Evolutionary conservation across 2,329 filamentous ascomycete genomes (phyloP).

Genomic region (Colletotrichum viniferum): DNA sequence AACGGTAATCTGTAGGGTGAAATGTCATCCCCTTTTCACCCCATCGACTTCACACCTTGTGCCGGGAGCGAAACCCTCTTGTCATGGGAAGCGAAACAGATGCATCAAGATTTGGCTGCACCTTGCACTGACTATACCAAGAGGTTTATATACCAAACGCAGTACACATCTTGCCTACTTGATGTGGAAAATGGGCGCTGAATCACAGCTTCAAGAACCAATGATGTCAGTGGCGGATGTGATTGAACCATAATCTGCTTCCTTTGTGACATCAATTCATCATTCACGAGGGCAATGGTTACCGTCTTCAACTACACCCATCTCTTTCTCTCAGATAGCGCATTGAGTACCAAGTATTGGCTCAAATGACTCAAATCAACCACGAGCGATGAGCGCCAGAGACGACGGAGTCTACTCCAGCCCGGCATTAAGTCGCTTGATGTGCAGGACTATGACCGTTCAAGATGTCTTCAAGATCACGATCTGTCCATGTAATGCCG

Average conservation of each 20-base stretch:
- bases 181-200: accelerated
- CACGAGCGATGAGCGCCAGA: not conserved
- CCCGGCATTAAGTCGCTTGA: not conserved
- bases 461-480: not conserved
- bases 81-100: not conserved
- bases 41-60: too few species aligned
- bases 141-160: not conserved
- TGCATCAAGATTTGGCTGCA: not conserved
- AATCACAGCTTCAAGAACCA: not conserved
- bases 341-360: not conserved
- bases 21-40: too few species aligned
- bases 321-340: not conserved
- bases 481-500: not conserved
- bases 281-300: not conserved
- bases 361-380: not conserved
- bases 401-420: not conserved
- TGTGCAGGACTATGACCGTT: not conserved
- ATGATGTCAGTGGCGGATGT: not conserved
- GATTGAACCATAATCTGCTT: not conserved
- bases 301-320: accelerated
- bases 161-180: not conserved
- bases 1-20: not conserved
- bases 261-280: not conserved
- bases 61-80: too few species aligned
- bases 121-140: too few species aligned